Base-by-base conservation (phyloP, 805 yeast genomes). In the Hanseniaspora jakobsenii region DNA sequence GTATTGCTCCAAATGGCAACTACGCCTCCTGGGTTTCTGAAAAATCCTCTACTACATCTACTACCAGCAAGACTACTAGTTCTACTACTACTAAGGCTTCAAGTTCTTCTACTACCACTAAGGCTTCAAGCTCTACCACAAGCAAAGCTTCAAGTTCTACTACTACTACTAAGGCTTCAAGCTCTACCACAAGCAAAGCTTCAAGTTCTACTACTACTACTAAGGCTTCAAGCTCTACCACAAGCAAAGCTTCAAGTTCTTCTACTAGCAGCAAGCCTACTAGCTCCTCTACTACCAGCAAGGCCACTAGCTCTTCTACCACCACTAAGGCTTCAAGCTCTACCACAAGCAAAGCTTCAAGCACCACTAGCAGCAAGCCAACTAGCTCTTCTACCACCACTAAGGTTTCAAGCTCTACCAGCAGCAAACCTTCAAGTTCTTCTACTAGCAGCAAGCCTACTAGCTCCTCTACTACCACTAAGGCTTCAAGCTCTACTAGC, bases 311-410 rank as follows among this genome's bases (percentile, higher is more conserved):
- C 10, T 7, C 9, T 24, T 24, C 27, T 24, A 24, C 9, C 10
- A 7, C 27, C 6, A 24, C 27, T 24, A 7, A 7, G 10, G 10
- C 27, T 7, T 24, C 27, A 24, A 24, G 27, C 27, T 6, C 10
- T 24, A 24, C 27, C 6, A 7, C 27, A 24, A 24, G 10, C 27
- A 7, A 6, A 7, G 30, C 7, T 27, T 27, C 30, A 8, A 8
- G 8, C 30, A 5, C 23, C 8, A 32, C 10, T 10, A 7, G 8
- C 14, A 19, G 12, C 17, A 5, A 19, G 9, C 17, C 69, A 24
- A 54, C 77, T 37, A 78, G 83, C 3, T 12, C 34, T 31, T 6
- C 19, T n/a, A 31, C 34, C 16, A 16, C 34, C 18, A 31, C 18
- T 31, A 12, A 9, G 6, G 17, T 12, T 10, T n/a, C 34, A 31